Evolutionary conservation across 345 rosid genomes (phyloP).

Genomic region (Mallotus nudiflorus): DNA sequence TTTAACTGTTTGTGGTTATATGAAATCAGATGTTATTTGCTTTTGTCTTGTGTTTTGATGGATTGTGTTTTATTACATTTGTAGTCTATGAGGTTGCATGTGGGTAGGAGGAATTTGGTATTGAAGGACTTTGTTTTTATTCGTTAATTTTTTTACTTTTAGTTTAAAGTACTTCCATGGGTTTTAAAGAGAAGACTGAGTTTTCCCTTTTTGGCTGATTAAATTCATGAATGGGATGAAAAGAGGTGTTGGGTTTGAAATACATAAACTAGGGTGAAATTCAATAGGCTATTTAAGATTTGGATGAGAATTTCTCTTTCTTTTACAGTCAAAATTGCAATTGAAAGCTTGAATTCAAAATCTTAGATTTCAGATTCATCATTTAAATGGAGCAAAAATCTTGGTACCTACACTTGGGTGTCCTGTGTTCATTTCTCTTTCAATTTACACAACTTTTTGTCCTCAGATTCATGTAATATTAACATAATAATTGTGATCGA

Average conservation of each 20-base stretch:
- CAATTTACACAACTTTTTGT: neutral
- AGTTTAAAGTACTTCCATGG: neutral
- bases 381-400: neutral
- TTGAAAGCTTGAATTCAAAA: neutral
- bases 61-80: no score
- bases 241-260: neutral
- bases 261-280: neutral
- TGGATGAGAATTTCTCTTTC: neutral
- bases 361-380: neutral
- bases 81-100: neutral
- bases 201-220: neutral
- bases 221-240: neutral
- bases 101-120: neutral
- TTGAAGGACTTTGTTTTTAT: neutral
- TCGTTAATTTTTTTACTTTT: no score
- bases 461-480: neutral
- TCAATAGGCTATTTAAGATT: neutral
- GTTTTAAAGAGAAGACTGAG: no score
- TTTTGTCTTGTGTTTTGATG: no score
- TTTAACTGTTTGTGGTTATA: no score
- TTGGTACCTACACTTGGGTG: neutral
- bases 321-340: neutral
- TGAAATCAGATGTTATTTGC: no score
- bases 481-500: no score
- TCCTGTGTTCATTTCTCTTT: neutral